Conservation (phyloP, 805 yeast genomes). For the Cyberlindnera suaveolens region DNA sequence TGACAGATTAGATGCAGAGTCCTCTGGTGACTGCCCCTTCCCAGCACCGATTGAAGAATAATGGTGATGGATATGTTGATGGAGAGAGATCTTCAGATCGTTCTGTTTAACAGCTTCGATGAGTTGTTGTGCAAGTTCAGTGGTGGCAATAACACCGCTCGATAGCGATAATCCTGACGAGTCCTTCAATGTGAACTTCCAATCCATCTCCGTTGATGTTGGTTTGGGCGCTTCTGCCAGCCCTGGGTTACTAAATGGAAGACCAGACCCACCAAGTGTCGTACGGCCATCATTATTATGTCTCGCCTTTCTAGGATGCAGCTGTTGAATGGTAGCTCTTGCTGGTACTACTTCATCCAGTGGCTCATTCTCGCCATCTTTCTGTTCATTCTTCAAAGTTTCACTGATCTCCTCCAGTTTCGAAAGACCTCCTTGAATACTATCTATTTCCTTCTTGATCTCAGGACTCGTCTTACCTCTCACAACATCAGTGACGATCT, state of each 20-base stretch:
- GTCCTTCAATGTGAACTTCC: slow-evolving; percentile 53
- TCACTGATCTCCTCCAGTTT: slow-evolving; percentile 21
- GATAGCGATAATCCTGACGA: slow-evolving; percentile 39
- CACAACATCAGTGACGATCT: slow-evolving; percentile 69
- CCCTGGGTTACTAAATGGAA: neutral
- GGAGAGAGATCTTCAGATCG: slow-evolving; percentile 59
- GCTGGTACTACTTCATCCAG: slow-evolving; percentile 3
- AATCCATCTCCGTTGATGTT: slow-evolving; percentile 39
- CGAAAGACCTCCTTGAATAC: slow-evolving; percentile 34
- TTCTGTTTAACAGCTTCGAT: slow-evolving; percentile 55
- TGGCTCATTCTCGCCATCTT: neutral
- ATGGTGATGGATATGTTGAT: slow-evolving; percentile 83
- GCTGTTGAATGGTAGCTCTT: neutral
- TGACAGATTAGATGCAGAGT: slow-evolving; percentile 19
- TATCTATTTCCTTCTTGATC: slow-evolving; percentile 55
- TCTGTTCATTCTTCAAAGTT: slow-evolving; percentile 13
- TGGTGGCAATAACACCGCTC: slow-evolving; percentile 45
- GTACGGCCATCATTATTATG: too few species aligned
- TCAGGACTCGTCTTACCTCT: slow-evolving; percentile 53
- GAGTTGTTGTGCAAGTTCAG: slow-evolving; percentile 49
- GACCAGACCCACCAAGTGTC: too few species aligned
- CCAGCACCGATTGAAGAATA: slow-evolving; percentile 34
- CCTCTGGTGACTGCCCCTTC: slow-evolving; percentile 18
- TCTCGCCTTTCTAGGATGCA: too few species aligned
- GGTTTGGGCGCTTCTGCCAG: slow-evolving; percentile 21